phyloP scores from a whole-genome alignment of 2,329 filamentous ascomycete species.

The Venturia effusa region DNA sequence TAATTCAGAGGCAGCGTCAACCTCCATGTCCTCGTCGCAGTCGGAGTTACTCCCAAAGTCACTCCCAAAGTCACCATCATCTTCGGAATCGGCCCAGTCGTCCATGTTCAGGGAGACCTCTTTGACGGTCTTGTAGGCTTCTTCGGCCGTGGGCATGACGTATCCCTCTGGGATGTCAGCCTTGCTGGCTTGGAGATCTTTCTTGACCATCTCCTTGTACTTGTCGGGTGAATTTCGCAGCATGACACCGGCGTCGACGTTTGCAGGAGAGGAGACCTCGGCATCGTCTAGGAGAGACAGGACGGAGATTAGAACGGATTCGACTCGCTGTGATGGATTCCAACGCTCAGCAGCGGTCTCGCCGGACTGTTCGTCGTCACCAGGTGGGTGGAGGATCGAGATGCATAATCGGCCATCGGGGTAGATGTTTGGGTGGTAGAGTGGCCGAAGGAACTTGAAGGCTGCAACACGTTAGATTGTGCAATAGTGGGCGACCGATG shows the following conservation, averaged over 20 bases:
- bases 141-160: slow-evolving; percentile 65
- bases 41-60: slow-evolving; percentile 44
- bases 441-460: slow-evolving; percentile 71
- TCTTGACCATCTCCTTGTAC: slow-evolving; percentile 60
- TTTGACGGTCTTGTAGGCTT: slow-evolving; percentile 56
- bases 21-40: slow-evolving; percentile 40
- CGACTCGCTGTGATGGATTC: slow-evolving; percentile 87
- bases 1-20: slow-evolving; percentile 50
- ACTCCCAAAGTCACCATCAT: slow-evolving; percentile 48
- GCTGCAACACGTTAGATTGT: slow-evolving; percentile 29
- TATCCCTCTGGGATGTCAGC: slow-evolving; percentile 70
- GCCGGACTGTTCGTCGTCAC: slow-evolving; percentile 86
- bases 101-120: slow-evolving; percentile 47
- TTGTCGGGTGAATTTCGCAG: slow-evolving; percentile 60
- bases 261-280: slow-evolving; percentile 86
- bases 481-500: not conserved
- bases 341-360: slow-evolving; percentile 85
- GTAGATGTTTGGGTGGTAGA: slow-evolving; percentile 94
- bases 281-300: slow-evolving; percentile 87
- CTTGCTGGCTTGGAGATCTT: slow-evolving; percentile 63
- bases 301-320: slow-evolving; percentile 88
- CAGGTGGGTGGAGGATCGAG: slow-evolving; percentile 86
- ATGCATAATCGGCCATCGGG: slow-evolving; percentile 85
- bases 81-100: slow-evolving; percentile 37
- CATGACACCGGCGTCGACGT: slow-evolving; percentile 84